Evolutionary conservation across 169 alveolate species (phyloP), one percentile per base, ranked within the genome.

Genomic region (Eimeria acervulina): DNA sequence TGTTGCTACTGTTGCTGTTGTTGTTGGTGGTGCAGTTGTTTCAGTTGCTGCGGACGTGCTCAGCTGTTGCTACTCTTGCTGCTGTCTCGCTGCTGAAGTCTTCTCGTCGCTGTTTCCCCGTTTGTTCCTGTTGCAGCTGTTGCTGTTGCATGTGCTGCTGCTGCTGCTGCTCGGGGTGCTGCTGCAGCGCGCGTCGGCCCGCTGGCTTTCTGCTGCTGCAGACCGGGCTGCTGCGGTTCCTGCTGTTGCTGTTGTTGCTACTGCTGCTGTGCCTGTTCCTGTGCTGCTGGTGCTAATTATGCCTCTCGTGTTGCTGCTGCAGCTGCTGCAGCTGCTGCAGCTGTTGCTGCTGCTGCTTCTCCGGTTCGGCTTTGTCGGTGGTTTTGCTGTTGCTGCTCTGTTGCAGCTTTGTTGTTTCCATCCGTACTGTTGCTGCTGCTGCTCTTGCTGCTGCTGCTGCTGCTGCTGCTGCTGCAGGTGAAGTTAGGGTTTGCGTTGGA

Each of bases 101-200:
- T n/a, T n/a, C n/a, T n/a, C n/a, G n/a, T n/a, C n/a, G n/a, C n/a
- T n/a, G n/a, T n/a, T n/a, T n/a, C n/a, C n/a, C n/a, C n/a, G n/a
- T n/a, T n/a, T 66, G 78, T 15, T 66, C 28, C 13, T 66, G 78
- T 15, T 66, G 78, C 78, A 7, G 28, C 36, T 66, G 78, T 15
- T 66, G 78, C 36, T 66, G 78, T 15, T 66, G 78, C 36, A 7
- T 6, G 28, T 66, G 78, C 36, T 66, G 78, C 13, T 66, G 78
- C 36, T 66, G 78, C 78, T 66, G 28, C 36, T 66, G 78, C 36
- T n/a, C n/a, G n/a, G n/a, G n/a, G n/a, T 66, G 78, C 36, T 66
- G 78, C 78, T 66, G 78, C 36, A 7, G 78, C 13, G n/a, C n/a
- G n/a, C n/a, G n/a, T n/a, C n/a, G n/a, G n/a, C n/a, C n/a, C n/a